These are phyloP conservation scores for Phialocephala subalpina DNA, from an alignment of 2,329 filamentous ascomycete genomes.

Conservation along the genomic window DNA sequence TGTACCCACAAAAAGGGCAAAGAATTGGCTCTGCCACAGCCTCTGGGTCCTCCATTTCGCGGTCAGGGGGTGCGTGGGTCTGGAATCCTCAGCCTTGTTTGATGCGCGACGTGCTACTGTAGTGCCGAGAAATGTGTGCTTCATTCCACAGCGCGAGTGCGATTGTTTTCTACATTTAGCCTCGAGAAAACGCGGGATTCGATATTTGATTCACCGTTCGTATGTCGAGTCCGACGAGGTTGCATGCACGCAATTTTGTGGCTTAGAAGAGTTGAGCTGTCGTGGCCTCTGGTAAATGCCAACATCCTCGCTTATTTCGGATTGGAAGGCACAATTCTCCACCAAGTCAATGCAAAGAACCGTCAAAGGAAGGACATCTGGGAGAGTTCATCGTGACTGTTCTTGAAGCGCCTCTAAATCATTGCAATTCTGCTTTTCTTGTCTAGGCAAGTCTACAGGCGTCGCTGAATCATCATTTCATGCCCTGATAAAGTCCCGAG, in stretches of 20 bases:
- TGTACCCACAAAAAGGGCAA: conserved; percentile 52
- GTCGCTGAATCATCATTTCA: neutral
- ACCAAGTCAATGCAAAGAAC: neutral
- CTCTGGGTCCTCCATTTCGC: conserved; percentile 31
- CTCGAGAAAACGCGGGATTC: neutral
- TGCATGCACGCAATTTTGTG: conserved; percentile 13
- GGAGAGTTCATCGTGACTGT: neutral
- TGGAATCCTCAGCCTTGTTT: conserved; percentile 21
- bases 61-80: conserved; percentile 3
- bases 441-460: neutral
- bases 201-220: neutral
- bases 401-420: neutral
- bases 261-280: conserved; percentile 21
- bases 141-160: conserved; percentile 6
- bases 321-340: neutral
- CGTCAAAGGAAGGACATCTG: neutral
- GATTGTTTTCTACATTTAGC: conserved; percentile 6
- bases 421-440: neutral
- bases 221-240: neutral
- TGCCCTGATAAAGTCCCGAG: neutral
- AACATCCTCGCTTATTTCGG: neutral
- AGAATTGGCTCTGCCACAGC: conserved; percentile 18
- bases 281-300: neutral
- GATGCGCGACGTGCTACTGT: conserved; percentile 11
- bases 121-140: neutral